Conservation (phyloP, 257 asterid genomes). For the Nicotiana knightiana region DNA sequence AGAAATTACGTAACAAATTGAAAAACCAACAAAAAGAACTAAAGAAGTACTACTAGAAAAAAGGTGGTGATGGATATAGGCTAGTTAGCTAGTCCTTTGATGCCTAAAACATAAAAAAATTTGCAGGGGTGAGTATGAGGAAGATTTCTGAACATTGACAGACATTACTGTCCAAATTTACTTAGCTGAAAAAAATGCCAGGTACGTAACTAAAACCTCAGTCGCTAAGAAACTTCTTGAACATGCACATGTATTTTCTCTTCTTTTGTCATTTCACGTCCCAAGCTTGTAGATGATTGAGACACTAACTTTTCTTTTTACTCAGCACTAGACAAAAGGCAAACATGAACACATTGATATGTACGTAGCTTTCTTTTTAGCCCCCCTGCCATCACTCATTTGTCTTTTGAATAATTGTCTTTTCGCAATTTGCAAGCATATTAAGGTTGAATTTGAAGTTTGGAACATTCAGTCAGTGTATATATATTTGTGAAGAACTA, state of each 20-base stretch:
- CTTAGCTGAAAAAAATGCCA: background rate
- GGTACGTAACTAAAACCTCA: background rate
- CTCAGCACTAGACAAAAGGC: slow-evolving; percentile 8
- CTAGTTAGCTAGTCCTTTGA: background rate
- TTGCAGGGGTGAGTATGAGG: background rate
- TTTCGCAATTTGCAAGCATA: too few relatives aligned
- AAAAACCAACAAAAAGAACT: background rate
- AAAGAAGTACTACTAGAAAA: background rate
- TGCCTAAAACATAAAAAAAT: background rate
- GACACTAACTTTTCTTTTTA: background rate
- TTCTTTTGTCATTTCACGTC: slow-evolving; percentile 6
- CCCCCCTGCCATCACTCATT: background rate
- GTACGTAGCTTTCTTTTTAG: background rate
- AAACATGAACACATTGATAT: background rate
- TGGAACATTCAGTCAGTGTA: background rate
- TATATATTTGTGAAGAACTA: background rate
- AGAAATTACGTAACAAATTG: background rate
- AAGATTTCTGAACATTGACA: slow-evolving; percentile 3
- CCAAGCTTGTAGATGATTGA: background rate
- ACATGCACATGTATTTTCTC: background rate
- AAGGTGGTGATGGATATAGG: background rate
- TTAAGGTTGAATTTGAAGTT: too few relatives aligned
- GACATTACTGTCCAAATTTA: background rate
- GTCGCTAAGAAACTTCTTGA: slow-evolving; percentile 1
- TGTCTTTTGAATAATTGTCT: background rate